Conservation (phyloP, 352 stramenopile species). For the Pythium insidiosum region DNA sequence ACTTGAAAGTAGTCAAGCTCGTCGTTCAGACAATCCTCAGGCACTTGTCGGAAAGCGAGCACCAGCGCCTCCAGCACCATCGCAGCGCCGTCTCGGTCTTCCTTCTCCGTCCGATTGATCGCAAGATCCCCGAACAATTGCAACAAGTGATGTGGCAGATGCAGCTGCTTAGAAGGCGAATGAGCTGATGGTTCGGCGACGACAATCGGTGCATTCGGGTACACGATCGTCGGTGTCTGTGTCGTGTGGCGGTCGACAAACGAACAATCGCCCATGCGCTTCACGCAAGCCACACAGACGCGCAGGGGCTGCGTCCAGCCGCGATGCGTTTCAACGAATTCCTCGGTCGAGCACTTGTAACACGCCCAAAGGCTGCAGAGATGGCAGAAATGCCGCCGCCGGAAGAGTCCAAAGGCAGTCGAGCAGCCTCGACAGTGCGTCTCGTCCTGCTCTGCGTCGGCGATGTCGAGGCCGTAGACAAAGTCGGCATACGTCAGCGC, state of each 20-base stretch:
- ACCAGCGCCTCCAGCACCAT: conserved; percentile 3
- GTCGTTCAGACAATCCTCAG: background rate
- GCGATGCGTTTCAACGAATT: conserved; percentile 35
- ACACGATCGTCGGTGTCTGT: no score
- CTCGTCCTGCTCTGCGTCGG: conserved; percentile 6
- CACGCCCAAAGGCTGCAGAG: conserved; percentile 48
- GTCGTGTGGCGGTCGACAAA: conserved; percentile 23
- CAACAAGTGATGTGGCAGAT: background rate
- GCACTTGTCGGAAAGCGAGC: background rate
- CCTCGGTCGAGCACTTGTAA: conserved; percentile 35
- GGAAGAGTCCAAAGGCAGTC: conserved; percentile 33
- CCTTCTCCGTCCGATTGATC: background rate
- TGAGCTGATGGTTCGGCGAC: no score
- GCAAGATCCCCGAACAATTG: conserved; percentile 1
- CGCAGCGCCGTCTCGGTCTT: background rate
- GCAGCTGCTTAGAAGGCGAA: no score
- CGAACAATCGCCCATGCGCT: conserved; percentile 39
- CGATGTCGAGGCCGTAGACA: conserved; percentile 6
- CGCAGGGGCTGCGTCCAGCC: conserved; percentile 32
- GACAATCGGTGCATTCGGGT: no score
- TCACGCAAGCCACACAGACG: conserved; percentile 38
- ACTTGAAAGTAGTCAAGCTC: conserved; percentile 1
- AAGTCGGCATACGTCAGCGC: conserved; percentile 20
- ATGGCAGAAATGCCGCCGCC: conserved; percentile 42
- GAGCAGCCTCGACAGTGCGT: conserved; percentile 29